phyloP scores from a whole-genome alignment of 352 stramenopile genomes.

The Phytophthora melonis region DNA sequence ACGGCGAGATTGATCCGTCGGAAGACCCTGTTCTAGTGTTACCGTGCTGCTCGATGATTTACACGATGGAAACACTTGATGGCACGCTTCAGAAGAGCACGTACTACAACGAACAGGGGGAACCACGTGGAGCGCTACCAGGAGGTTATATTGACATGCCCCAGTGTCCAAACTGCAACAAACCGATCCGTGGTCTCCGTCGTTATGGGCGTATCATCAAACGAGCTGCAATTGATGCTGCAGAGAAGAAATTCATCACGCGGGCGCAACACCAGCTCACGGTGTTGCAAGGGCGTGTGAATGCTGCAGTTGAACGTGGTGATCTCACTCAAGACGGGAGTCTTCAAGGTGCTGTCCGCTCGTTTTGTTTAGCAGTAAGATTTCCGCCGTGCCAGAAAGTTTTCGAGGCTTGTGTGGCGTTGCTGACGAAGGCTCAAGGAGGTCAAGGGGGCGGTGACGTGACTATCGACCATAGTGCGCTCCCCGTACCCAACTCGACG shows the following conservation, averaged over 20 bases:
- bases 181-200: constrained; percentile 49
- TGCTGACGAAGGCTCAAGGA: constrained; percentile 35
- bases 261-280: constrained; percentile 31
- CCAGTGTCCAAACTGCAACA: constrained; percentile 58
- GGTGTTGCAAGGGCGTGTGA: constrained; percentile 33
- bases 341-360: constrained; percentile 29
- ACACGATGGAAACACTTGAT: constrained; percentile 78
- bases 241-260: constrained; percentile 62
- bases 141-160: constrained; percentile 40
- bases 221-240: constrained; percentile 45
- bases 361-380: constrained; percentile 31
- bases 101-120: constrained; percentile 43
- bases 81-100: constrained; percentile 54
- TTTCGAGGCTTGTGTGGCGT: constrained; percentile 45
- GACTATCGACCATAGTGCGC: constrained; percentile 21
- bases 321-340: constrained; percentile 21
- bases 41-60: constrained; percentile 73
- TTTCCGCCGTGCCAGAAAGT: constrained; percentile 41
- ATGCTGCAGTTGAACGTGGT: constrained; percentile 23
- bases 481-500: constrained; percentile 44
- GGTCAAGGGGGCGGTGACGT: constrained; percentile 33
- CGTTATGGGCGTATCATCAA: constrained; percentile 60
- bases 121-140: constrained; percentile 28
- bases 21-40: constrained; percentile 74
- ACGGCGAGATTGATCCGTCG: constrained; percentile 65